phyloP scores from a whole-genome alignment of 495 filamentous ascomycete species.

The Neurospora sp. region DNA sequence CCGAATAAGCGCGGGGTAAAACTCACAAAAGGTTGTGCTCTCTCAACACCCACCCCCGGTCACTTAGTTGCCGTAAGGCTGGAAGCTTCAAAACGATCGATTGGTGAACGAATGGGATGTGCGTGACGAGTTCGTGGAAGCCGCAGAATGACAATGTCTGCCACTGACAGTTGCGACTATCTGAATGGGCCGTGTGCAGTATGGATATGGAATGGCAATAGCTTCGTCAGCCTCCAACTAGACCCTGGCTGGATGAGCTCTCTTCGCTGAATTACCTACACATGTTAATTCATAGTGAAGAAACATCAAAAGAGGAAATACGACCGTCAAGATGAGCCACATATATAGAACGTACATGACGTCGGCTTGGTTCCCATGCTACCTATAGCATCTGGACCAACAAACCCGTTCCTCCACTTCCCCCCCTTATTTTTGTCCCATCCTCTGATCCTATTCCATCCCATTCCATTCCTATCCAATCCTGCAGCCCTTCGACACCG shows the following conservation, averaged over 20 bases:
- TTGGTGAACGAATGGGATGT: neutral
- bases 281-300: neutral
- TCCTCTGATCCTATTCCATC: neutral
- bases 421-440: neutral
- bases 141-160: neutral
- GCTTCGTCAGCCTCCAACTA: neutral
- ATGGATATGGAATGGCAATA: neutral
- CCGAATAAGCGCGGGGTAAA: neutral
- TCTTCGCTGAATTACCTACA: neutral
- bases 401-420: neutral
- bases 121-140: neutral
- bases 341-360: neutral
- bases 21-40: neutral
- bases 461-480: neutral
- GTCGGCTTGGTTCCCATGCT: neutral
- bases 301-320: neutral
- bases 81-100: neutral
- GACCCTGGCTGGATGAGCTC: neutral
- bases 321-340: neutral
- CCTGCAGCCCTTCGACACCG: neutral
- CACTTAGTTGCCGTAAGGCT: neutral
- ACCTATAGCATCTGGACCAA: neutral
- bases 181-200: neutral
- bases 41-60: neutral
- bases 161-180: neutral